A percentile compares a stretch with the other conserved stretches of the same genome.
phyloP scores from a whole-genome alignment of 2,329 filamentous ascomycete genomes.

The Ophiostoma populinum region DNA sequence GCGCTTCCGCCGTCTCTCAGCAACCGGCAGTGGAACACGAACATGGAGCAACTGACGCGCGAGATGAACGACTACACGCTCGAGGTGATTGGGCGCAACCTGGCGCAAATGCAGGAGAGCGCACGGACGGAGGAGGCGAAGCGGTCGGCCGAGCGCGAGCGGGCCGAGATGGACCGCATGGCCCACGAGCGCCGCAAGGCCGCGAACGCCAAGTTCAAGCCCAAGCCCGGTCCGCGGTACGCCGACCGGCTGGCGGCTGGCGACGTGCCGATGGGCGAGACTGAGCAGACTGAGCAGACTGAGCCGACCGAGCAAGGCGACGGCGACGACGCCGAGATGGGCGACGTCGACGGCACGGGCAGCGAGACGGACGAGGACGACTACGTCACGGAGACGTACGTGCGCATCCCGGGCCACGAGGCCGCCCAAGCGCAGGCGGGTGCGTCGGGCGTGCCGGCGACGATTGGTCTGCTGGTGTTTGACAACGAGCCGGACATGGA shows the following conservation, averaged over 20 bases:
- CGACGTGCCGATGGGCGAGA: conserved; percentile 20
- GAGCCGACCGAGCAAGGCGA: conserved; percentile 17
- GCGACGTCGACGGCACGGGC: conserved; percentile 23
- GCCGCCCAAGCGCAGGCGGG: conserved; percentile 20
- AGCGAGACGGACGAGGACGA: conserved; percentile 33
- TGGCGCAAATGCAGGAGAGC: conserved; percentile 27
- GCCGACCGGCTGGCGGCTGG: conserved; percentile 7
- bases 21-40: conserved; percentile 17
- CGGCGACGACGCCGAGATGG: conserved; percentile 16
- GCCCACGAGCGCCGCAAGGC: conserved; percentile 8
- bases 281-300: conserved; percentile 15
- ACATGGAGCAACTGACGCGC: conserved; percentile 32
- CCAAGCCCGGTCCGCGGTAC: conserved; percentile 7
- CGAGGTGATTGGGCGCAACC: conserved; percentile 36
- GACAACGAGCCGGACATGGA: conserved; percentile 40
- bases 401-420: conserved; percentile 34
- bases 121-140: not conserved
- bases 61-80: conserved; percentile 44
- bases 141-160: not conserved
- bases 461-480: conserved; percentile 38
- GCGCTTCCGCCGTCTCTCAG: conserved; percentile 17
- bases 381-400: conserved; percentile 48
- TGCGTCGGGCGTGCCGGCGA: conserved; percentile 24
- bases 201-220: conserved; percentile 10
- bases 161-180: conserved; percentile 4